Evolutionary conservation across 345 rosid genomes (phyloP).

Genomic region (Aegle marmelos): DNA sequence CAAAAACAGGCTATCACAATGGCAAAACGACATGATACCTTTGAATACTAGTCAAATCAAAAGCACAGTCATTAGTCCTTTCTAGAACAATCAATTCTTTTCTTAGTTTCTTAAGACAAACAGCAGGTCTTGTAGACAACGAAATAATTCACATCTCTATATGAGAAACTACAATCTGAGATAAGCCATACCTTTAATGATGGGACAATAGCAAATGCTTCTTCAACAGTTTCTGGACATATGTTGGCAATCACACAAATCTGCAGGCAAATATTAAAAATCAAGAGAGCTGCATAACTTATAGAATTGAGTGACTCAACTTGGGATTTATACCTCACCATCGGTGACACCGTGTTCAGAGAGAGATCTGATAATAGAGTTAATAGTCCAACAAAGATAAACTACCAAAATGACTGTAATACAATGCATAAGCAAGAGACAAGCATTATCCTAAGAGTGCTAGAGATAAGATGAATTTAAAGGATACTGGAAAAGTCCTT

Average conservation of each 20-base stretch:
- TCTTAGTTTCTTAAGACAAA: background rate
- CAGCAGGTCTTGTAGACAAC: background rate
- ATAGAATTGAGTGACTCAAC: conserved; percentile 14
- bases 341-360: conserved; percentile 54
- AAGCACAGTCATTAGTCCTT: background rate
- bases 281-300: conserved; percentile 14
- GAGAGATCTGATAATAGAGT: conserved; percentile 55
- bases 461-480: conserved; percentile 17
- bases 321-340: conserved; percentile 61
- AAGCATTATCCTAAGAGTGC: background rate
- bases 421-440: conserved; percentile 8
- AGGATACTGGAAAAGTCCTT: conserved; percentile 83
- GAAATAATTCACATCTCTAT: background rate
- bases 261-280: conserved; percentile 43
- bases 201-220: conserved; percentile 76
- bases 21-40: too few species aligned
- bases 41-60: background rate
- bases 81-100: background rate
- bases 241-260: conserved; percentile 67
- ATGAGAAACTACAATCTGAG: background rate
- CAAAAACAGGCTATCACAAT: background rate
- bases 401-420: conserved; percentile 8
- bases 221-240: conserved; percentile 72
- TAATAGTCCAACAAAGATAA: conserved; percentile 29
- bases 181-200: conserved; percentile 62